phyloP scores from a whole-genome alignment of 75 land plant species.

The Selaginella tamariscina region DNA sequence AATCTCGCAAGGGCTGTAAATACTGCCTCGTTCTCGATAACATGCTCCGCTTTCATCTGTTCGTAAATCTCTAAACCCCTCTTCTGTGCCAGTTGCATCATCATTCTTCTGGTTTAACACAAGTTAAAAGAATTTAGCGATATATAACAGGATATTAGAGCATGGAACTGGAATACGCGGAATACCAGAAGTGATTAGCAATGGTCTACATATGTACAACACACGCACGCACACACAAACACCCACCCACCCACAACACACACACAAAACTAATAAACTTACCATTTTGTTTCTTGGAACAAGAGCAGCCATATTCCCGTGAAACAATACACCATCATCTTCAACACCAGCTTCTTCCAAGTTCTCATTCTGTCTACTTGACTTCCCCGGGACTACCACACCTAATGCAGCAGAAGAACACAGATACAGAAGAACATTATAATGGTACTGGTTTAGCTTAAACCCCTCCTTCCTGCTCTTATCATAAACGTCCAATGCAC shows the following conservation, averaged over 20 bases:
- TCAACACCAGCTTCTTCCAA: not conserved
- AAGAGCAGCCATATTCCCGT: not conserved
- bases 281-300: slow-evolving; percentile 4
- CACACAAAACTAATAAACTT: too few species aligned
- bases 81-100: slow-evolving; percentile 14
- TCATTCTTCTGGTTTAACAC: slow-evolving; percentile 15
- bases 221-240: too few species aligned
- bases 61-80: slow-evolving; percentile 57
- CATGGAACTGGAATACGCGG: too few species aligned
- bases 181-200: too few species aligned
- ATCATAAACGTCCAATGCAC: slow-evolving; percentile 67
- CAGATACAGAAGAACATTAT: slow-evolving; percentile 69
- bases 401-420: slow-evolving; percentile 45
- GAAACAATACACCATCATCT: not conserved
- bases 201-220: too few species aligned
- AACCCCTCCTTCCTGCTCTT: slow-evolving; percentile 23
- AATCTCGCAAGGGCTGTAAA: slow-evolving; percentile 63
- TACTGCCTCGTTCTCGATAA: slow-evolving; percentile 67
- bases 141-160: too few species aligned
- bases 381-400: slow-evolving; percentile 22
- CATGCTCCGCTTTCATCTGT: slow-evolving; percentile 27
- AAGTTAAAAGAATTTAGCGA: too few species aligned
- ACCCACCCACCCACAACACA: too few species aligned
- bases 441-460: slow-evolving; percentile 46
- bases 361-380: not conserved